phyloP scores from a whole-genome alignment of 1,284 basidiomycete genomes.

The Schizophyllum amplum region DNA sequence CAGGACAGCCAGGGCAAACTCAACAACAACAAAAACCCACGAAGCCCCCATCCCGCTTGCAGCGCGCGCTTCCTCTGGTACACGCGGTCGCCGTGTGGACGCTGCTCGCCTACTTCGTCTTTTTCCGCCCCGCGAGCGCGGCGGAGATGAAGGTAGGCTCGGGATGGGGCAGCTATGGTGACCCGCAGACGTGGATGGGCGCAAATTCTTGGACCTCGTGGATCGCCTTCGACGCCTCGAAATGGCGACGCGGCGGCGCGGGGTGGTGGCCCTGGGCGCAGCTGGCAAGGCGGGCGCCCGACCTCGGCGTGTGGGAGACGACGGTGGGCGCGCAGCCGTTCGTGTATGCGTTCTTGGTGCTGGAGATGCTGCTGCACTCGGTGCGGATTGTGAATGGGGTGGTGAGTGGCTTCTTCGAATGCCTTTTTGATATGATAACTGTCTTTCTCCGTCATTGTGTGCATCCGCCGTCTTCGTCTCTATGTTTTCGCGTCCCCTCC shows the following conservation, averaged over 20 bases:
- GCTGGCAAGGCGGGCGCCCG: conserved; percentile 6
- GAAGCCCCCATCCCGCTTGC: conserved; percentile 33
- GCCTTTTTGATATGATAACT: too few relatives aligned
- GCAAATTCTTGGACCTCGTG: not conserved
- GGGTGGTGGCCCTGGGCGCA: not conserved
- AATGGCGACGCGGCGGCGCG: not conserved
- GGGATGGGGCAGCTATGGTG: conserved; percentile 13
- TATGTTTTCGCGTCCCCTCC: too few relatives aligned
- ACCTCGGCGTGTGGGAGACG: conserved; percentile 22
- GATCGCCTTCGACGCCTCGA: not conserved
- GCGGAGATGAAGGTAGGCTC: conserved; percentile 28
- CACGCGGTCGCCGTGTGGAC: conserved; percentile 57
- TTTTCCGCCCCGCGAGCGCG: conserved; percentile 42
- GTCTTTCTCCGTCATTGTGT: too few relatives aligned
- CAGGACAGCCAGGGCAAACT: conserved; percentile 15
- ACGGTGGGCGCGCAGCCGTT: conserved; percentile 44
- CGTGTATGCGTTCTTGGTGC: conserved; percentile 69
- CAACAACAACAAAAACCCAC: conserved; percentile 13
- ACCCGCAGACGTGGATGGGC: conserved; percentile 2
- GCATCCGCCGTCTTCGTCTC: too few relatives aligned
- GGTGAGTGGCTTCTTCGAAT: conserved; percentile 37
- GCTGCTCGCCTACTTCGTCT: conserved; percentile 57
- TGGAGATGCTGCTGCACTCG: conserved; percentile 63
- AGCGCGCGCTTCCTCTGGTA: conserved; percentile 54
- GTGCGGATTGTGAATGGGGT: conserved; percentile 59